Conservation (phyloP, 139 green algal genomes). For the Micractinium conductrix region DNA sequence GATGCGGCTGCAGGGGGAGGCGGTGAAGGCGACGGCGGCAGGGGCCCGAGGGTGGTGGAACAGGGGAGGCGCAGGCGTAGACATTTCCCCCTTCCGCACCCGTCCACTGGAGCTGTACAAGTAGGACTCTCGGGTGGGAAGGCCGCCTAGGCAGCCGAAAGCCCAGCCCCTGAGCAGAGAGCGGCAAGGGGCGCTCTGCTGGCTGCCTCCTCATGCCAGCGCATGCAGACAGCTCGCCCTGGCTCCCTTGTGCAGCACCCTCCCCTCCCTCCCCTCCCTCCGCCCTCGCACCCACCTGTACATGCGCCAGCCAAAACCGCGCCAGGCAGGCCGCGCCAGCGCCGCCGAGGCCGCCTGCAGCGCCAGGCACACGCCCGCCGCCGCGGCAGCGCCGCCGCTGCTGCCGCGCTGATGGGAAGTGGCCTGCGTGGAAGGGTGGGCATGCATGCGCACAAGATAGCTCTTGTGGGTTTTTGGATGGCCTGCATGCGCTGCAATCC, state of each 20-base stretch:
- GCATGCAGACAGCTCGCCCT: not conserved
- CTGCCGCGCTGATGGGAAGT: not conserved
- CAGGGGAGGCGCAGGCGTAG: too few species aligned
- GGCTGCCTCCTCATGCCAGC: too few species aligned
- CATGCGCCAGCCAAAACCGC: constrained; percentile 51
- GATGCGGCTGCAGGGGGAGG: not conserved
- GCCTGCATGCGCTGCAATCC: not conserved
- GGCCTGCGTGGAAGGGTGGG: not conserved
- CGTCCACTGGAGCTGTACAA: too few species aligned
- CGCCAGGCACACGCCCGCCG: constrained; percentile 22
- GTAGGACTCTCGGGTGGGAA: too few species aligned
- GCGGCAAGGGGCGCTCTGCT: too few species aligned
- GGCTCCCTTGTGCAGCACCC: not conserved
- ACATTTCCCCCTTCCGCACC: too few species aligned
- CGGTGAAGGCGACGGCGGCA: not conserved
- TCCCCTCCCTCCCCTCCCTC: not conserved
- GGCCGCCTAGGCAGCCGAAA: too few species aligned
- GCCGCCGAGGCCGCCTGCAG: constrained; percentile 15
- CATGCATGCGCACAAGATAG: not conserved
- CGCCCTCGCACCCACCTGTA: constrained; percentile 39
- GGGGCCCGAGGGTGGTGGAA: too few species aligned
- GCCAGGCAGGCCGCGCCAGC: constrained; percentile 26
- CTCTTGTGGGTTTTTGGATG: too few species aligned
- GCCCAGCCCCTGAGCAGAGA: too few species aligned
- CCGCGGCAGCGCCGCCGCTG: not conserved